These are phyloP conservation scores for Cerrena zonata DNA, from an alignment of 1,284 basidiomycete species.

Conservation along the genomic window DNA sequence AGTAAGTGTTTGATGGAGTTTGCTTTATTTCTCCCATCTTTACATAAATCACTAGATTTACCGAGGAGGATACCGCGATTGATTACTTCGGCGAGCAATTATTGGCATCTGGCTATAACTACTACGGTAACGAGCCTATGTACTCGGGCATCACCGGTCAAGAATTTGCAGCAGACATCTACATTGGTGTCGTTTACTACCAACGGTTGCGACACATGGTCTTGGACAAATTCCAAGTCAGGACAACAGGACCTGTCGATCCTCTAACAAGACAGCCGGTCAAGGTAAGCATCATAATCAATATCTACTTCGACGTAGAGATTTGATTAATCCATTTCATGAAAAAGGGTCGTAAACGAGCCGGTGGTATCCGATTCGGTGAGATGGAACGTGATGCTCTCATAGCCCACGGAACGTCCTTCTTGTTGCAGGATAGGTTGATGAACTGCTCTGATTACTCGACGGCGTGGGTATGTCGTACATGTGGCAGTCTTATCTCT, in stretches of 20 bases:
- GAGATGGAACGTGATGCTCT: conserved; percentile 99
- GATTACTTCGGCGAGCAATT: conserved; percentile 98
- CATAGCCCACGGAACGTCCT: conserved; percentile 96
- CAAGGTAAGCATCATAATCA: conserved; percentile 53
- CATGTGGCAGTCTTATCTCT: conserved; percentile 91
- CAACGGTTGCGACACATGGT: conserved; percentile 99
- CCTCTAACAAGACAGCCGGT: conserved; percentile 94
- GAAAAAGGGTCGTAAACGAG: conserved; percentile 87
- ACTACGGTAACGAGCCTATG: conserved; percentile 99
- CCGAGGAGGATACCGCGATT: conserved; percentile 91
- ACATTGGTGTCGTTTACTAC: conserved; percentile 97
- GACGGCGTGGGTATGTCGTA: conserved; percentile 95
- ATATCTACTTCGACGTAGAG: not conserved
- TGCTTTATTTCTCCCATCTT: not conserved
- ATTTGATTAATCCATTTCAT: not conserved
- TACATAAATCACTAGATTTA: conserved; percentile 65
- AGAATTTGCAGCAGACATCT: conserved; percentile 98
- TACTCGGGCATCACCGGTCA: conserved; percentile 98
- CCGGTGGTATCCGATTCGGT: conserved; percentile 98
- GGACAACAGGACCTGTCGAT: conserved; percentile 96
- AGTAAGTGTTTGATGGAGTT: conserved; percentile 43
- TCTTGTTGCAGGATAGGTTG: conserved; percentile 93
- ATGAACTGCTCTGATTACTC: conserved; percentile 99
- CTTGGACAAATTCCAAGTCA: conserved; percentile 98
- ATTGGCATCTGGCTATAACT: conserved; percentile 92